Conservation (phyloP, 2,329 filamentous ascomycete species). For the Fusarium hostae region DNA sequence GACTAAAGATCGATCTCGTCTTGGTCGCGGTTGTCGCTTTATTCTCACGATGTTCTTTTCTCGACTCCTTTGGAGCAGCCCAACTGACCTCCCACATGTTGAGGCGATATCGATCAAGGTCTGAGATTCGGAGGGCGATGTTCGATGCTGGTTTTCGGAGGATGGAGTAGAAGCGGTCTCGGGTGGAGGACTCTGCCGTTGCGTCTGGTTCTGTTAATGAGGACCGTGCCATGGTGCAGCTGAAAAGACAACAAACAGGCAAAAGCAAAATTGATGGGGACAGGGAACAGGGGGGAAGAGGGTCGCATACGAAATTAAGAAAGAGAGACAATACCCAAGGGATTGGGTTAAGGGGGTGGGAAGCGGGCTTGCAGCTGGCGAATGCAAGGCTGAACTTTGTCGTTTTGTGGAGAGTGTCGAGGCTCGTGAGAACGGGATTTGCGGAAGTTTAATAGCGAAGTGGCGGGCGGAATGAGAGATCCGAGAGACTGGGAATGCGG, state of each 20-base stretch:
- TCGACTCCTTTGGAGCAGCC: conserved; percentile 28
- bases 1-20: conserved; percentile 22
- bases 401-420: conserved; percentile 7
- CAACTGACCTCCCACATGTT: conserved; percentile 41
- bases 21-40: conserved; percentile 5
- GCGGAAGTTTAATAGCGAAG: background rate
- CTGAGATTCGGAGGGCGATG: conserved; percentile 3
- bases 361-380: conserved; percentile 5
- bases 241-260: background rate
- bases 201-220: conserved; percentile 1
- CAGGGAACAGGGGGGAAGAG: background rate
- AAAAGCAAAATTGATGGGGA: background rate
- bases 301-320: background rate
- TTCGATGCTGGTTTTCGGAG: conserved; percentile 23
- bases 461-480: background rate
- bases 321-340: background rate
- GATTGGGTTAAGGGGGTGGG: background rate
- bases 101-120: conserved; percentile 9
- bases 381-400: conserved; percentile 36
- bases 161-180: conserved; percentile 6
- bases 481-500: background rate
- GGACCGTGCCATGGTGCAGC: conserved; percentile 4
- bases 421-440: background rate
- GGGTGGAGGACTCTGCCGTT: background rate
- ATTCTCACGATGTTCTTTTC: conserved; percentile 34